Percentiles rank a stretch among this genome's conserved stretches.
phyloP scores from a whole-genome alignment of 306 rosid genomes.

The Senna siamea region DNA sequence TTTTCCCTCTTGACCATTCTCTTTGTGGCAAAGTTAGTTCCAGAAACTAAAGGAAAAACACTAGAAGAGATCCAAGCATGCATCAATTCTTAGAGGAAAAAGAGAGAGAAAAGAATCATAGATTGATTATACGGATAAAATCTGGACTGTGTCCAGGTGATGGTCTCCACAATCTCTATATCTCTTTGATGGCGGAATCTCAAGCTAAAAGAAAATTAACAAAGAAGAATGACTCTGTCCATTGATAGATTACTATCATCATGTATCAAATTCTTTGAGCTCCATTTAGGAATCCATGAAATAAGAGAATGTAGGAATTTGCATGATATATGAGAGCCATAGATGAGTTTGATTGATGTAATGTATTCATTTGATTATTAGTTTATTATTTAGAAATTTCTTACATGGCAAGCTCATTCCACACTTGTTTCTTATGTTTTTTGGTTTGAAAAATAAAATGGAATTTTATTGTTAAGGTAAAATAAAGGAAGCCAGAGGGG shows the following conservation, averaged over 20 bases:
- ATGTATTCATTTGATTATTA: slow-evolving; percentile 5
- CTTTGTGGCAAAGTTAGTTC: slow-evolving; percentile 70
- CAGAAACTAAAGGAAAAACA: slow-evolving; percentile 89
- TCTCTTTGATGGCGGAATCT: slow-evolving; percentile 4
- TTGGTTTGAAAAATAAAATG: too few relatives aligned
- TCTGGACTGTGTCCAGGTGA: neutral
- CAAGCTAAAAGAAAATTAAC: slow-evolving; percentile 14
- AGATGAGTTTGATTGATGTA: slow-evolving; percentile 16
- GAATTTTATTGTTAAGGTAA: neutral
- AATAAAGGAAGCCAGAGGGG: too few relatives aligned
- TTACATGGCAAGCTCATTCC: neutral
- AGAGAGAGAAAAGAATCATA: neutral
- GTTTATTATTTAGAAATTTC: neutral
- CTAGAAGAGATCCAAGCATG: slow-evolving; percentile 77
- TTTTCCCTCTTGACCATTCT: slow-evolving; percentile 62
- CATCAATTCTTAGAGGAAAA: slow-evolving; percentile 48
- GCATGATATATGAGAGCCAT: neutral
- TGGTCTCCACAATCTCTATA: neutral
- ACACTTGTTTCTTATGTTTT: neutral
- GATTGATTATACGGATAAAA: neutral
- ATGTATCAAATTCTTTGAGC: slow-evolving; percentile 15
- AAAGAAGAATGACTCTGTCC: neutral
- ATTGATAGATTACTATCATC: neutral
- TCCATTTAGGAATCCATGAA: neutral
- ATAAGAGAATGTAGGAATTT: neutral